Evolutionary conservation across 1,284 basidiomycete species (phyloP).

Genomic region (Lentinus polychrous): DNA sequence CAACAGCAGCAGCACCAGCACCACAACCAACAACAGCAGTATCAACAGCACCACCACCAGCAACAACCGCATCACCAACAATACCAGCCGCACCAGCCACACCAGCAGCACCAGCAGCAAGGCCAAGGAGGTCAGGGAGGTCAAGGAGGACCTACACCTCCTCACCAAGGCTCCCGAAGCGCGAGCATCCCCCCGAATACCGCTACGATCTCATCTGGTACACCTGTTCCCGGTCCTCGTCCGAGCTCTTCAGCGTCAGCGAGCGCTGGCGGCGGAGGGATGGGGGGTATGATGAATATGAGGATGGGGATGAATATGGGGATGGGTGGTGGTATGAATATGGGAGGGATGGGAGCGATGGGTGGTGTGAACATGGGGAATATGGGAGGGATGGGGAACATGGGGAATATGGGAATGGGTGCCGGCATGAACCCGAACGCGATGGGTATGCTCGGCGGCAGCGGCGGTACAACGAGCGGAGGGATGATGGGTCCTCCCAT

Average conservation of each 20-base stretch:
- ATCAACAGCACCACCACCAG: neutral
- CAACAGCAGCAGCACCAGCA: slow-evolving; percentile 9
- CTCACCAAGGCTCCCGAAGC: slow-evolving; percentile 5
- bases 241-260: slow-evolving; percentile 5
- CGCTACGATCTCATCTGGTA: neutral
- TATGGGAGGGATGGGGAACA: slow-evolving; percentile 2
- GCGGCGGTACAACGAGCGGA: no score
- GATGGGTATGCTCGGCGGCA: slow-evolving; percentile 14
- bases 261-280: slow-evolving; percentile 11
- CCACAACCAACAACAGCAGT: slow-evolving; percentile 8
- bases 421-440: neutral
- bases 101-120: slow-evolving; percentile 11
- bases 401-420: slow-evolving; percentile 2
- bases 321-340: no score
- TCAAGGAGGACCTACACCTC: no score
- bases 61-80: slow-evolving; percentile 6
- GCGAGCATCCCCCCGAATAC: slow-evolving; percentile 11
- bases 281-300: slow-evolving; percentile 11
- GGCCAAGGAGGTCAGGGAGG: no score
- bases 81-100: slow-evolving; percentile 1
- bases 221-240: neutral
- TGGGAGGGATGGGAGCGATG: slow-evolving; percentile 9
- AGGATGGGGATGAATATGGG: slow-evolving; percentile 11
- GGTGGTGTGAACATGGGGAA: slow-evolving; percentile 1
- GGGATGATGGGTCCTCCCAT: slow-evolving; percentile 24